phyloP scores from a whole-genome alignment of 345 rosid species.

The Eucalyptus microcorys region DNA sequence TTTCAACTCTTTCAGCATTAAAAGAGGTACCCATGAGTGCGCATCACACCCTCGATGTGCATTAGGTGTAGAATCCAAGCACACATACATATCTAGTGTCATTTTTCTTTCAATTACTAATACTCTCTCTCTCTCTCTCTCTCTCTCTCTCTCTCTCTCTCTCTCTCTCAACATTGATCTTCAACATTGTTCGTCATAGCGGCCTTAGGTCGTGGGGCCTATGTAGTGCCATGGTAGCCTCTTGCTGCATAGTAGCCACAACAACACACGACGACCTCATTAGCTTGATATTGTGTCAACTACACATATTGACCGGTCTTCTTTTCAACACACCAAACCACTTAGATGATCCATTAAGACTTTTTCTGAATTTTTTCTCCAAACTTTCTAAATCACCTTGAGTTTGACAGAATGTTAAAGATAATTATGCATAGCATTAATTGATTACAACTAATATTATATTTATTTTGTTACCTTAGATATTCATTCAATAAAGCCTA shows the following conservation, averaged over 20 bases:
- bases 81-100: background rate
- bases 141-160: background rate
- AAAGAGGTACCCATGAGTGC: background rate
- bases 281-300: fast-evolving
- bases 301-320: background rate
- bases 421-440: background rate
- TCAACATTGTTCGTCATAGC: background rate
- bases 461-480: background rate
- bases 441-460: background rate
- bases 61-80: background rate
- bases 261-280: fast-evolving
- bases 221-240: background rate
- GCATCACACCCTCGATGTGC: fast-evolving
- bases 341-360: background rate
- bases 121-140: background rate
- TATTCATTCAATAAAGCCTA: background rate
- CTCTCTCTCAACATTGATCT: background rate
- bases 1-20: background rate
- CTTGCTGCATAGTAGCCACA: background rate
- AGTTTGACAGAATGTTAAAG: background rate
- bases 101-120: background rate
- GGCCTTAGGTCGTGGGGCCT: background rate
- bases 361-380: background rate
- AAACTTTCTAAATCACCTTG: background rate
- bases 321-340: background rate